These are phyloP conservation scores for Cercospora sojina DNA, from an alignment of 2,329 filamentous ascomycete genomes.

Conservation along the genomic window DNA sequence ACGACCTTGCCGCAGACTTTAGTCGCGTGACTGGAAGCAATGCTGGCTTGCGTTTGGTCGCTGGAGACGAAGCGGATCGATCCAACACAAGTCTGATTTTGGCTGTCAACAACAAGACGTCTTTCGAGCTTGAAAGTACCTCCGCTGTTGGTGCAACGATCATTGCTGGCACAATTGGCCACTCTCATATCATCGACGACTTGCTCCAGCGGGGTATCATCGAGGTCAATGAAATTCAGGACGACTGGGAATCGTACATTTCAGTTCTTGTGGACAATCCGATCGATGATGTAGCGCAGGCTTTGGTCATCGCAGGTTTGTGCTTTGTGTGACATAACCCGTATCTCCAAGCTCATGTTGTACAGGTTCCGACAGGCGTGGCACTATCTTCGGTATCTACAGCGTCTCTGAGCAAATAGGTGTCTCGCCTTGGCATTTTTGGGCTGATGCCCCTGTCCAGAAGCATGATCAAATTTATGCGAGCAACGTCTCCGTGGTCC, in stretches of 20 bases:
- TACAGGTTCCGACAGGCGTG: constrained; percentile 54
- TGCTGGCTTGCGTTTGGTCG: background rate
- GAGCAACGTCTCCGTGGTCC: constrained; percentile 54
- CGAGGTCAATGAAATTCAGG: constrained; percentile 57
- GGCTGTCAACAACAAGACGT: constrained; percentile 43
- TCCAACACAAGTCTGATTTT: constrained; percentile 45
- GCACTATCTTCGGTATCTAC: constrained; percentile 69
- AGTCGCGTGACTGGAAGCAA: constrained; percentile 58
- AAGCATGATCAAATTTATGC: constrained; percentile 57
- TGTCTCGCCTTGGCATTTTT: constrained; percentile 69
- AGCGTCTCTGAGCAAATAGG: constrained; percentile 72
- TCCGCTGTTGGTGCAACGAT: constrained; percentile 48
- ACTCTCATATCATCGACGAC: constrained; percentile 57
- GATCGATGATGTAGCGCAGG: constrained; percentile 38
- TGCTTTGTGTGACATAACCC: background rate
- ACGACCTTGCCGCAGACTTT: constrained; percentile 67
- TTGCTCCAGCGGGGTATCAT: constrained; percentile 58
- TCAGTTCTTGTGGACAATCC: constrained; percentile 49
- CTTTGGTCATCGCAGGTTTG: background rate
- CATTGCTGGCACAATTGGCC: constrained; percentile 63
- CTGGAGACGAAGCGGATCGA: constrained; percentile 58
- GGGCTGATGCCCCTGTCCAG: constrained; percentile 60
- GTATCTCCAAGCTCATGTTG: background rate
- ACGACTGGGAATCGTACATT: constrained; percentile 71
- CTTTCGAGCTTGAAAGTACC: constrained; percentile 36